These are phyloP conservation scores for Leccinum imitatum DNA, from an alignment of 768 basidiomycete genomes.

Conservation along the genomic window DNA sequence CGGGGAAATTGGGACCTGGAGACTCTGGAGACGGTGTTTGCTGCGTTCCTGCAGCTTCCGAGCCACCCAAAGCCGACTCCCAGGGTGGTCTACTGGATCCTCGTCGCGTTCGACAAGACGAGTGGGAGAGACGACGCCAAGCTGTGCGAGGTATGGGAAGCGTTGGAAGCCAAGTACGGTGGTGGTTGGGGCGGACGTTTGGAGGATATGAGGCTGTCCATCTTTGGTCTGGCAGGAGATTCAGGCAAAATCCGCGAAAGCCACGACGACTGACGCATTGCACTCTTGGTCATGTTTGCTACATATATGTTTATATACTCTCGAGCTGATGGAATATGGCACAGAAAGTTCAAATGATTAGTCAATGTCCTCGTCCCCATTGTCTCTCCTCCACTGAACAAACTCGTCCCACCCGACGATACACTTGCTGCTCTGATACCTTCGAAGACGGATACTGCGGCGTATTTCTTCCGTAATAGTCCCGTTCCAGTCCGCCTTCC, in stretches of 20 bases:
- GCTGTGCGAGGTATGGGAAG: conserved; percentile 56
- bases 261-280: neutral
- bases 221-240: conserved; percentile 27
- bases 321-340: neutral
- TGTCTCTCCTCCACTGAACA: conserved; percentile 63
- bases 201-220: conserved; percentile 42
- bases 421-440: conserved; percentile 79
- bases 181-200: conserved; percentile 44
- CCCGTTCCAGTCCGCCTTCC: conserved; percentile 90
- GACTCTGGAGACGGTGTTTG: conserved; percentile 57
- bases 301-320: neutral
- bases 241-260: neutral
- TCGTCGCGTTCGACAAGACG: conserved; percentile 63
- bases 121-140: conserved; percentile 49
- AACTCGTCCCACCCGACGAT: conserved; percentile 76
- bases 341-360: neutral
- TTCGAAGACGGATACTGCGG: conserved; percentile 68
- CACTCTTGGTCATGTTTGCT: neutral
- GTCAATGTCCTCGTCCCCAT: conserved; percentile 39
- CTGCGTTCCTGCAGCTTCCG: conserved; percentile 61
- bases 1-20: conserved; percentile 50
- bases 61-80: conserved; percentile 41
- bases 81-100: conserved; percentile 61
- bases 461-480: conserved; percentile 79
- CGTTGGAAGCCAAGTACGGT: conserved; percentile 56